These are phyloP conservation scores for Scheffersomyces lignicola DNA, from an alignment of 1,139 yeast species.

Conservation along the genomic window DNA sequence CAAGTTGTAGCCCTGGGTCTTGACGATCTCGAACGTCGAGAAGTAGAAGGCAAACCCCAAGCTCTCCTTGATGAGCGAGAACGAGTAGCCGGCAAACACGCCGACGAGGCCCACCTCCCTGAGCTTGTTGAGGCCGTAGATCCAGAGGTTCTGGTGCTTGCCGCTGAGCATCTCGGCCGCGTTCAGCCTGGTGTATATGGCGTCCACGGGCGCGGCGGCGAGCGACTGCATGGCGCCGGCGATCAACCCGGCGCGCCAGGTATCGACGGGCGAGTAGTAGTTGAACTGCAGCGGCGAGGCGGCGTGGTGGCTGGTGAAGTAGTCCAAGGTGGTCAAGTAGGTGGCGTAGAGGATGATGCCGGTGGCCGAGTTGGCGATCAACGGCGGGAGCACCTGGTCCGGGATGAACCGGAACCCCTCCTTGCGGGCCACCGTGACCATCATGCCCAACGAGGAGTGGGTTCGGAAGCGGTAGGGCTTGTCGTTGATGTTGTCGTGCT, in stretches of 20 bases:
- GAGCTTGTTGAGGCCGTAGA: constrained; percentile 67
- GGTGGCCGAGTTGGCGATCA: constrained; percentile 82
- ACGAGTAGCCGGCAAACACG: constrained; percentile 84
- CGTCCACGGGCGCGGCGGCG: constrained; percentile 95
- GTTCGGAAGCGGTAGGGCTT: constrained; percentile 70
- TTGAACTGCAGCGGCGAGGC: constrained; percentile 13
- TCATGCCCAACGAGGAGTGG: constrained; percentile 75
- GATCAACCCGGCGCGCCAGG: constrained; percentile 76
- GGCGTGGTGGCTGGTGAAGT: constrained; percentile 15
- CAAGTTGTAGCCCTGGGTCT: constrained; percentile 61
- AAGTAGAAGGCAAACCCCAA: constrained; percentile 86
- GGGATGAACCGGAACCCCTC: constrained; percentile 92
- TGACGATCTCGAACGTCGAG: constrained; percentile 80
- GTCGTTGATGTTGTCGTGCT: constrained; percentile 44
- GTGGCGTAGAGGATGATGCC: constrained; percentile 85
- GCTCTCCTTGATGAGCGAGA: constrained; percentile 77
- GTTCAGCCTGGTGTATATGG: constrained; percentile 78
- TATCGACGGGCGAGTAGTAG: constrained; percentile 45
- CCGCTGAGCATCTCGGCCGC: constrained; percentile 73
- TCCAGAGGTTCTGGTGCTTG: constrained; percentile 72
- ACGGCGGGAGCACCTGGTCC: constrained; percentile 80
- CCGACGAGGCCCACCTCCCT: constrained; percentile 77
- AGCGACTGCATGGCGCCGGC: constrained; percentile 87
- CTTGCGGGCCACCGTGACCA: constrained; percentile 65
- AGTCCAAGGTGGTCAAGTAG: constrained; percentile 57